Base-by-base conservation (phyloP, 1,139 yeast genomes). In the Suhomyces atakaporum region DNA sequence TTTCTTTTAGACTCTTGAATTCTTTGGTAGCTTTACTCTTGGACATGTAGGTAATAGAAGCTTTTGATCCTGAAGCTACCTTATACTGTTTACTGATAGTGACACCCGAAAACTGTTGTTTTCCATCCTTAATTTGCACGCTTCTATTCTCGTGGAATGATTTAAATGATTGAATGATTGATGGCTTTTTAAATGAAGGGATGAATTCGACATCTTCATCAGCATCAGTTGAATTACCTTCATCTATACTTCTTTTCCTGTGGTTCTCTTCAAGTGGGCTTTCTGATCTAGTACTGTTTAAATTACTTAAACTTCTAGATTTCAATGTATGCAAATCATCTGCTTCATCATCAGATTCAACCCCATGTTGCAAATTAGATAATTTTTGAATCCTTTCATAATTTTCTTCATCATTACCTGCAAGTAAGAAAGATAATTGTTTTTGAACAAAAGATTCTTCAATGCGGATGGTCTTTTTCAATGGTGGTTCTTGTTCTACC, bases 371-470 rank as follows among this genome's bases (percentile, higher is more conserved):
- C 16, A 47, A 40, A 14, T 55, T 57, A 1, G 77, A 63, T 3
- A 60, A 44, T 26, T 46, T 44, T 41, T 67, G 72, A 25, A 62
- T 55, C 29, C 48, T 46, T 11, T 66, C 70, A 43, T 70, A 64
- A 13, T 56, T 56, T 32, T 62, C 62, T 28, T 63, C 60, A 12
- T 61, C 62, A 16, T 58, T 56, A 2, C 58, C 69, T 15, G 68
- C 65, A 25, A 62, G 63, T 38, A 82, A 67, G 52, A 83, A 84
- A 0, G 90, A 82, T 33, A 84, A 65, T 45, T 80, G 79, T 41
- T 72, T 73, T 36, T 79, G 79, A 7, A 84, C 84, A 51, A 78
- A 81, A 1, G 76, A 77, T 46, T 78, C 79, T 10, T 79, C 76
- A 28, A 69, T 50, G 22, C 47, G 52, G 6, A 62, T 52, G 2